Evolutionary conservation across 2,329 filamentous ascomycete species (phyloP).

Genomic region (Fusarium anguioides): DNA sequence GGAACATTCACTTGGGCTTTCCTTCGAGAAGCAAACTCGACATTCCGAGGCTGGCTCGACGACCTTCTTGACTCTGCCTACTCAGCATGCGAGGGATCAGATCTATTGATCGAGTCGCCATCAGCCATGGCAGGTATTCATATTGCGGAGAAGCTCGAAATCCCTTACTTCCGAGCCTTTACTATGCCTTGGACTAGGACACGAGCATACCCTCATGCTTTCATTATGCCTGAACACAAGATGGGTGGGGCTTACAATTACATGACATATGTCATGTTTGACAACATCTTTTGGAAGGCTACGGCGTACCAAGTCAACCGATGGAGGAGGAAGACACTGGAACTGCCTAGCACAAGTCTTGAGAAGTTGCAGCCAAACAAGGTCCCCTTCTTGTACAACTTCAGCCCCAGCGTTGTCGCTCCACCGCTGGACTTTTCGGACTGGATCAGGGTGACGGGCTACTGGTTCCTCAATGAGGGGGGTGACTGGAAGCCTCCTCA

Average conservation of each 20-base stretch:
- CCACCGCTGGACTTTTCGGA: slow-evolving; percentile 96
- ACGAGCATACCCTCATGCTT: slow-evolving; percentile 94
- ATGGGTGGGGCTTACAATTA: slow-evolving; percentile 97
- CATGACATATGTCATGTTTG: slow-evolving; percentile 95
- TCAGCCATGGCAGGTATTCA: slow-evolving; percentile 98
- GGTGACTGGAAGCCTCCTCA: slow-evolving; percentile 75
- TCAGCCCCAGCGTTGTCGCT: slow-evolving; percentile 91
- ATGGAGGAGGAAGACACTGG: slow-evolving; percentile 86
- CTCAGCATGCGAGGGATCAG: slow-evolving; percentile 84
- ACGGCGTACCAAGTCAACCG: slow-evolving; percentile 91
- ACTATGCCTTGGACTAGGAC: slow-evolving; percentile 99
- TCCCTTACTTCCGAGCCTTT: slow-evolving; percentile 97
- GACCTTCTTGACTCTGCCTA: slow-evolving; percentile 85
- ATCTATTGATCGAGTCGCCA: slow-evolving; percentile 93
- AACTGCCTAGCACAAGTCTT: slow-evolving; percentile 81
- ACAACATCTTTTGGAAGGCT: slow-evolving; percentile 95
- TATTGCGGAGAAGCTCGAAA: slow-evolving; percentile 90
- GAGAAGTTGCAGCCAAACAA: slow-evolving; percentile 96
- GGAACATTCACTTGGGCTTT: slow-evolving; percentile 97
- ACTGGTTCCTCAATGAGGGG: slow-evolving; percentile 94
- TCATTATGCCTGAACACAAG: slow-evolving; percentile 91
- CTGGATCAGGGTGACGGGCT: slow-evolving; percentile 97
- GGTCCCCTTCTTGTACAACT: slow-evolving; percentile 98
- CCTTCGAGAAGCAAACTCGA: slow-evolving; percentile 84
- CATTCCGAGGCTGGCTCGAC: slow-evolving; percentile 96